Evolutionary conservation across 441 rosid genomes (phyloP), one percentile per base, ranked within the genome.

Genomic region (Omphalea diandra): DNA sequence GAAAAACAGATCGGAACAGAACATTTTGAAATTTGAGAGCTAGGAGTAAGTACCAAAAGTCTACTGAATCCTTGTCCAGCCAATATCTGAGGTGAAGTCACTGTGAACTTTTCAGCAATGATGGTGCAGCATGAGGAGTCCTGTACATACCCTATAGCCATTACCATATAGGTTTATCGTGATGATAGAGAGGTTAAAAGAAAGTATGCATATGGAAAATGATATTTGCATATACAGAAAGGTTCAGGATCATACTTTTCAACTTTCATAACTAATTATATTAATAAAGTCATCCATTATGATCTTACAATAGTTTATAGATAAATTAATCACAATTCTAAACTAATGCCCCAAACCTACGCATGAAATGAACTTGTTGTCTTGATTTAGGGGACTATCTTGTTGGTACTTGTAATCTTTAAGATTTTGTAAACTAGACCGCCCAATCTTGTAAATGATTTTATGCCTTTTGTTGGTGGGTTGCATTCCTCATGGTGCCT

Each of bases 121-220:
- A 86, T 74, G 35, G 93, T 73, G 77, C 88, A 86, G 74, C 81
- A 71, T 9, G 92, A 85, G 58, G 79, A 77, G 41, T 81, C 87
- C 88, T 87, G 83, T 57, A 69, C 15, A 41, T 52, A 29, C 17
- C 36, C 10, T 53, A 53, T 33, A 18, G 46, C 38, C 31, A 6
- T 35, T 67, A 52, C 18, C 33, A 40, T 32, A 62, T 0, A 50
- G 26, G 52, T 55, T 63, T 18, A 12, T 31, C 22, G 6, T 14
- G 40, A 70, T 29, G 63, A 43, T 40, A 35, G 41, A 22, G 24
- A 33, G 43, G 24, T 47, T 3, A 6, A 7, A 35, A 36, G 18
- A 8, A 44, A 63, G 24, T 29, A 33, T 3, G 22, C 41, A 22
- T 0, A 14, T 50, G 22, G 20, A 8, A 29, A 46, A 58, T 27